Base-by-base conservation (phyloP, 768 basidiomycete species). In the Amanita pseudoporphyria region DNA sequence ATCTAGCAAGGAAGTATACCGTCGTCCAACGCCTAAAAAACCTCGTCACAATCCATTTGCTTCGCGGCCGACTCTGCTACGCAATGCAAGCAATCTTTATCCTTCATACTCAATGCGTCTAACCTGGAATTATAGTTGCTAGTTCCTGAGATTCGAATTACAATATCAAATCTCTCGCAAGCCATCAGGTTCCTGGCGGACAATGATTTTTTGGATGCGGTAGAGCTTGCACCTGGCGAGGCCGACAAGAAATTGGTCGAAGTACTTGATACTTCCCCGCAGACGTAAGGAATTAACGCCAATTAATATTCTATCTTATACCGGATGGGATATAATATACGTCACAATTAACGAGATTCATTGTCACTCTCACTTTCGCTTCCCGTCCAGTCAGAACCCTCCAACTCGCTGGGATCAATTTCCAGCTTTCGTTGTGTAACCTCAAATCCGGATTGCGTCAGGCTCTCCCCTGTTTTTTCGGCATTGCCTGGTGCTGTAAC, bases 131-230 rank as follows among this genome's bases (percentile, higher is more conserved):
- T 46, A 24, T 57, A 93, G 88, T 68, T 96, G 10, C 73, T 96
- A 4, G 69, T 84, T 16, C 87, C 85, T 10, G 92, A 95, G 61
- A 92, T 95, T 33, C 79, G 84, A 24, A 73, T 87, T 55, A 94
- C 93, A 0, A 76, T 93, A 3, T 94, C 91, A 1, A 93, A 93
- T 63, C 72, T 97, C 4, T 92, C 92, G 0, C 94, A 97, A 63
- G 90, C 88, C 4, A 88, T 96, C 54, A 81, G 77, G 26, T 97
- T 96, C 64, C 64, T 95, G 14, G 91, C 89, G 1, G 86, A 87
- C 53, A 96, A 97, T 55, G 82, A 92, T 59, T 91, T 94, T 65
- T 67, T 97, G 31, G 69, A 73, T 39, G 77, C 77, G 26, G 89
- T 95, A 1, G 94, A 96, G 63, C 64, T 85, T 22, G 76, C 72